These are phyloP conservation scores for Rutidosis leptorrhynchoides DNA, from an alignment of 129 eudicot genomes.

Conservation along the genomic window DNA sequence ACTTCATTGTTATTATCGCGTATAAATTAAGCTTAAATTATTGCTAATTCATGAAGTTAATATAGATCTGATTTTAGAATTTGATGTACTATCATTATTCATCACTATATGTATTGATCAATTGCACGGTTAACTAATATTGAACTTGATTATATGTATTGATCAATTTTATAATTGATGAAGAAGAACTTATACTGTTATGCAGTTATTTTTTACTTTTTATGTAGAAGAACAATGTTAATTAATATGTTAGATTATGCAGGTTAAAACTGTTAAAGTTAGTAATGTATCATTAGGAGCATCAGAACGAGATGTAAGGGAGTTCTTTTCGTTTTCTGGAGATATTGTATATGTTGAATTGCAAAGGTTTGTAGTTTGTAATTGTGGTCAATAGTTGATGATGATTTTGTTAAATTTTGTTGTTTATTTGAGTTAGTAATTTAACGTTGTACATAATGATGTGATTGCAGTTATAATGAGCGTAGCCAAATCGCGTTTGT, in stretches of 20 bases:
- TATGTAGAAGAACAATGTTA: constrained; percentile 5
- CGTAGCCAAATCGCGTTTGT: constrained; percentile 76
- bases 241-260: neutral
- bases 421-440: neutral
- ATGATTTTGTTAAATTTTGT: neutral
- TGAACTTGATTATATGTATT: too few species aligned
- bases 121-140: too few species aligned
- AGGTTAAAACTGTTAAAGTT: constrained; percentile 80
- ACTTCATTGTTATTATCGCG: too few species aligned
- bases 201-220: too few species aligned
- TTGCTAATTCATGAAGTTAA: too few species aligned
- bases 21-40: too few species aligned
- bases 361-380: constrained; percentile 46
- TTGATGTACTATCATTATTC: too few species aligned
- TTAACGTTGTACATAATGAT: neutral
- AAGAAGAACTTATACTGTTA: too few species aligned
- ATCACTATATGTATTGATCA: too few species aligned
- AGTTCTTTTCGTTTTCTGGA: constrained; percentile 96
- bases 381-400: too few species aligned
- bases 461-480: constrained; percentile 57
- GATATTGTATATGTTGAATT: constrained; percentile 82
- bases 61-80: too few species aligned
- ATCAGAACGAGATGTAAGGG: constrained; percentile 73
- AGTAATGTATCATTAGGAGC: constrained; percentile 91
- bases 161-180: too few species aligned